Base-by-base conservation (phyloP, 176 grass and related monocot species). In the Eragrostis nindensis region DNA sequence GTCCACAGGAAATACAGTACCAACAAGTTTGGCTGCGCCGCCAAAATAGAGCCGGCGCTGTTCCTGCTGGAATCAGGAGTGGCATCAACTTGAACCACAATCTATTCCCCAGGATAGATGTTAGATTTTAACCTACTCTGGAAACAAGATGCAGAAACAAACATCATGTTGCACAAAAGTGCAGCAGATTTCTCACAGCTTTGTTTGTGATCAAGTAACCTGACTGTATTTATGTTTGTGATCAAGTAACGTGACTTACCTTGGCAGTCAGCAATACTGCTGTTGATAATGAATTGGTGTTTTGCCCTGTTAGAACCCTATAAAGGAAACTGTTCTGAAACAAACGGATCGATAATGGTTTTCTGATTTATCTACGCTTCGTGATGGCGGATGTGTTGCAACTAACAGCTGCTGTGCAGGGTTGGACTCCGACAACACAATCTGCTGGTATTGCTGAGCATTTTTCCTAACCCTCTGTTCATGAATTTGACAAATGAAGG, bases 1-100 rank as follows among this genome's bases (percentile, higher is more conserved):
- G 96, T 90, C 7, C 86, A 91, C 78, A 88, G 75, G 61, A 99
- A 99, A 67, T 99, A 91, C 46, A 95, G 79, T 66, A 88, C 88
- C 2, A 90, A 73, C 54, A 95, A 80, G 74, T 95, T 87, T 42
- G 96, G 96, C 1, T 99, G 86, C 32, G 70, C 65, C 8, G 82
- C 96, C 24, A 93, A 90, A 81, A 64, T 75, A 66, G 82, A 86
- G 45, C 92, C 88, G 30, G 88, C 96, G 3, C 63, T 84, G 49
- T 89, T 95, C 88, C 50, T 99, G 71, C 75, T 93, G 79, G 76
- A 80, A 27, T 78, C 67, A 68, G 68, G 18, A 80, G 42, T 17
- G 24, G n/a, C 79, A 21, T 27, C 68, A 47, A 16, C 24, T 84
- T 87, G n/a, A 1, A 12, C 5, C 25, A 25, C 47, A 76, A 60